These are phyloP conservation scores for Fraxinus sp. DNA, from an alignment of 305 asterid species.

Conservation along the genomic window DNA sequence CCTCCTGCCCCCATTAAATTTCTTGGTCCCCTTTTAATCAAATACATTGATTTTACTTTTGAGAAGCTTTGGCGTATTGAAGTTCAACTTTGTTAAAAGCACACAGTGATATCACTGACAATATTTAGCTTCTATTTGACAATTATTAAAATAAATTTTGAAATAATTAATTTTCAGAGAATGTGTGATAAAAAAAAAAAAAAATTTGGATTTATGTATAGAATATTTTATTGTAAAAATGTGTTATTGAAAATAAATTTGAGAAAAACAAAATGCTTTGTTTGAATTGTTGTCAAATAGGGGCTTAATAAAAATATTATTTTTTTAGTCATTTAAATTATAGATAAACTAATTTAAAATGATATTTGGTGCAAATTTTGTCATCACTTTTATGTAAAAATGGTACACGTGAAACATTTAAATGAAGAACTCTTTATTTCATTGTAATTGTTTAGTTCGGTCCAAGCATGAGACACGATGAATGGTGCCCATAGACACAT, in stretches of 20 bases:
- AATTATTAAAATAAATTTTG: no score
- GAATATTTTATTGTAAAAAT: no score
- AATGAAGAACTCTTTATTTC: no score
- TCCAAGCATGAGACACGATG: background rate
- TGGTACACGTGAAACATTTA: background rate
- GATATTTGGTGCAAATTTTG: background rate
- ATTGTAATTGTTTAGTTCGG: background rate
- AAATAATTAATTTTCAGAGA: no score
- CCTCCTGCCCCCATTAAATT: slow-evolving; percentile 18
- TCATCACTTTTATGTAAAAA: background rate
- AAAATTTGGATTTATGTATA: no score
- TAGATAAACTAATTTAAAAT: background rate
- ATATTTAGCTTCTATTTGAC: no score
- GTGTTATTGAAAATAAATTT: no score
- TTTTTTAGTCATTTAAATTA: no score
- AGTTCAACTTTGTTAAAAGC: background rate
- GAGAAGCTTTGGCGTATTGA: background rate
- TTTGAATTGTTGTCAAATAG: no score
- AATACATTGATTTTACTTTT: background rate
- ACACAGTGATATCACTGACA: no score
- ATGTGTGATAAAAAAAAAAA: no score
- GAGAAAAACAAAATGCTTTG: background rate
- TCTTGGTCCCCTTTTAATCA: slow-evolving; percentile 24
- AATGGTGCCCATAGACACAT: background rate
- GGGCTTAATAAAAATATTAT: background rate